Conservation (phyloP, 768 basidiomycete genomes). For the Leccinum barrowsii region DNA sequence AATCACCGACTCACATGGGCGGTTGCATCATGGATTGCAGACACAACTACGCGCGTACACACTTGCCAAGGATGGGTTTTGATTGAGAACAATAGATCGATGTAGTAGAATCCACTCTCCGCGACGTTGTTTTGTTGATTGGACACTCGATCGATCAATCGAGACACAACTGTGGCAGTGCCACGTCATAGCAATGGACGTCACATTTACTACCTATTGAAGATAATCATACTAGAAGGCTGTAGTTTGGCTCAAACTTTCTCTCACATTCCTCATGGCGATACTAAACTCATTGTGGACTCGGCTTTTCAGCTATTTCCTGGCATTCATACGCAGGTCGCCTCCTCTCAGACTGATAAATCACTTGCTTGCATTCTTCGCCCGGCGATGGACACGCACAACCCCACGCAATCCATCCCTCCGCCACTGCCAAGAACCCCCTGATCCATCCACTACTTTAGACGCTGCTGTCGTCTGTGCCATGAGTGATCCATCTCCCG, state of each 20-base stretch:
- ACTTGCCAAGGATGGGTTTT: not conserved
- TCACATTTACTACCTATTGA: no score
- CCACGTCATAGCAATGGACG: no score
- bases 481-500: slow-evolving; percentile 14
- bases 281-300: not conserved
- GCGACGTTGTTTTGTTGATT: no score
- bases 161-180: no score
- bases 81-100: not conserved
- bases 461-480: slow-evolving; percentile 3
- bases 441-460: not conserved
- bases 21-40: not conserved
- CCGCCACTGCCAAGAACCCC: not conserved
- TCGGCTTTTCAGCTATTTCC: not conserved
- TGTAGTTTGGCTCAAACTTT: no score
- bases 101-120: no score
- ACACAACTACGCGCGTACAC: not conserved
- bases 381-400: not conserved
- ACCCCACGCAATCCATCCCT: not conserved
- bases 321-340: not conserved
- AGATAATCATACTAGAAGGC: no score
- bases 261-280: not conserved
- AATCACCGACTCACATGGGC: not conserved
- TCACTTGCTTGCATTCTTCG: not conserved
- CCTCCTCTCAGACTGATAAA: not conserved
- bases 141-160: no score